A percentile compares a stretch with the other conserved stretches of the same genome.
These are phyloP conservation scores for Hibiscus mutabilis DNA, from an alignment of 345 rosid species.

Conservation along the genomic window DNA sequence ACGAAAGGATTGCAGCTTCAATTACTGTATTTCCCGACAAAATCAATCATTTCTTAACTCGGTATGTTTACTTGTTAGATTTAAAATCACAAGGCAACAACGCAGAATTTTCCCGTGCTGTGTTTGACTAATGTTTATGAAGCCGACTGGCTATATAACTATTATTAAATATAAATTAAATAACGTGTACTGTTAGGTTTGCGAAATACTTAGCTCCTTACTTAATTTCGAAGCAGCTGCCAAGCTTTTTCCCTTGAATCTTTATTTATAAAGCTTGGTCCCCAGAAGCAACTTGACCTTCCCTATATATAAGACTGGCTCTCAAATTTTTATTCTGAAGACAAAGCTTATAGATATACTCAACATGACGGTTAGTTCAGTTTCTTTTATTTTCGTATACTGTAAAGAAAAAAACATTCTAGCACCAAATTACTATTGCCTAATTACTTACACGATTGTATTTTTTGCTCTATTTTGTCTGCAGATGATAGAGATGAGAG, in stretches of 20 bases:
- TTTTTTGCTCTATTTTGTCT: background rate
- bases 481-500: conserved; percentile 64
- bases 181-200: background rate
- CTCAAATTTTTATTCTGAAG: background rate
- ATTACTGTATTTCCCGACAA: background rate
- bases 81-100: conserved; percentile 1
- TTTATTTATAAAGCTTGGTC: background rate
- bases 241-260: conserved; percentile 4
- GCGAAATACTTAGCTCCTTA: background rate
- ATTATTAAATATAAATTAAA: background rate
- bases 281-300: conserved; percentile 3
- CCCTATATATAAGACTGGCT: background rate
- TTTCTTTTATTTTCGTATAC: background rate
- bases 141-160: background rate
- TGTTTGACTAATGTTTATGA: background rate
- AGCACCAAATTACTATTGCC: background rate
- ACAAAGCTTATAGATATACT: background rate
- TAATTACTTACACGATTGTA: background rate
- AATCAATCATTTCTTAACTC: background rate
- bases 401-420: no score
- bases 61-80: background rate
- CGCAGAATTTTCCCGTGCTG: background rate
- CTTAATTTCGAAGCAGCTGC: conserved; percentile 13
- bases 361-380: conserved; percentile 26
- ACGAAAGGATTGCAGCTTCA: background rate